These are phyloP conservation scores for Ophiostoma sp. DNA, from an alignment of 2,329 filamentous ascomycete genomes.

Conservation along the genomic window DNA sequence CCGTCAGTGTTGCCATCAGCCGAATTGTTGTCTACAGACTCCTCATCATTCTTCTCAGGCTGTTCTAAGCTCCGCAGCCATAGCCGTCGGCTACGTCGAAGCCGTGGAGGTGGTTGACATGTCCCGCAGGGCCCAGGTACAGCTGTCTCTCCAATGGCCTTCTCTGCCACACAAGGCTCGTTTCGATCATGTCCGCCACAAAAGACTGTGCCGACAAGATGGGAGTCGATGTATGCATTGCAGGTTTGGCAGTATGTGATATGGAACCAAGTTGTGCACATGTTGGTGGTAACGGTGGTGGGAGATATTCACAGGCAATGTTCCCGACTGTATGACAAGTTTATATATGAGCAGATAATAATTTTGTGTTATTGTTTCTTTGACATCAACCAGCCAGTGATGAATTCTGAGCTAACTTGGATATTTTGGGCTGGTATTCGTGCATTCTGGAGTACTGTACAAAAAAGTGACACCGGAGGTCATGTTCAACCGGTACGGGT, in stretches of 20 bases:
- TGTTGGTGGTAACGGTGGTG: neutral
- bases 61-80: neutral
- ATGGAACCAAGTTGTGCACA: constrained; percentile 20
- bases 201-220: constrained; percentile 10
- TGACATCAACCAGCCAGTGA: neutral
- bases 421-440: neutral
- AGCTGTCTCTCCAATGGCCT: constrained; percentile 1
- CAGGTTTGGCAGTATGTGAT: constrained; percentile 15
- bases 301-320: neutral
- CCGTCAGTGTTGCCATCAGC: neutral
- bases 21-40: neutral
- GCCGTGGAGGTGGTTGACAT: neutral
- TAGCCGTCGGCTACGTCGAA: neutral
- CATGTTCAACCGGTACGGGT: neutral
- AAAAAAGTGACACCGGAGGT: neutral
- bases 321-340: too few species aligned
- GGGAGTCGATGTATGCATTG: constrained; percentile 14
- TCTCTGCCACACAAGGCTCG: neutral
- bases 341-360: too few species aligned
- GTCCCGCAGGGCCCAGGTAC: constrained; percentile 6
- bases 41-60: neutral
- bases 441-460: neutral
- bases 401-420: neutral
- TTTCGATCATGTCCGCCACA: neutral
- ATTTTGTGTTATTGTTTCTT: neutral